Percentiles rank a stretch among this genome's conserved stretches.
phyloP scores from a whole-genome alignment of 768 basidiomycete species.

The Mycena alexandri region DNA sequence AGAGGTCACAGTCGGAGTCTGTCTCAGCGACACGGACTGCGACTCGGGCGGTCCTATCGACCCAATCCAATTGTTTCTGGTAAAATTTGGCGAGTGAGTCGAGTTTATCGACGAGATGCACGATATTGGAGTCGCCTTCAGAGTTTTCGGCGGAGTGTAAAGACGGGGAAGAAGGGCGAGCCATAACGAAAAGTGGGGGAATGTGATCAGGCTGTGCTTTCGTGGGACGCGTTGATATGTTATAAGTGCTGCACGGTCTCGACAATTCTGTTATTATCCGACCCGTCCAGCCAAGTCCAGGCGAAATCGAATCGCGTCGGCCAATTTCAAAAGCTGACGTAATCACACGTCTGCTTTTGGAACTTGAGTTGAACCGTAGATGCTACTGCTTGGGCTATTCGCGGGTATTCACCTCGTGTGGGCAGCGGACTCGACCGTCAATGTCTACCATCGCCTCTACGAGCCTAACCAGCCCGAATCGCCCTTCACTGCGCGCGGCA shows the following conservation, averaged over 20 bases:
- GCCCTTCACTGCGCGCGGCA: slow-evolving; percentile 59
- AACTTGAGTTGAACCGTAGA: neutral
- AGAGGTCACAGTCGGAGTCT: slow-evolving; percentile 32
- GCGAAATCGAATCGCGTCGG: slow-evolving; percentile 5
- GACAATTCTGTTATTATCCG: slow-evolving; percentile 9
- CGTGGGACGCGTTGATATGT: slow-evolving; percentile 11
- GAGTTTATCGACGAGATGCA: slow-evolving; percentile 32
- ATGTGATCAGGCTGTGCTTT: neutral
- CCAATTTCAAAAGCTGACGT: neutral
- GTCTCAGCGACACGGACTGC: slow-evolving; percentile 15
- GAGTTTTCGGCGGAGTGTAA: neutral
- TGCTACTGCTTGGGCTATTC: slow-evolving; percentile 5
- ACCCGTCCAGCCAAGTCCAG: slow-evolving; percentile 31
- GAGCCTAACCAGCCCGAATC: slow-evolving; percentile 57
- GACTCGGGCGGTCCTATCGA: slow-evolving; percentile 20
- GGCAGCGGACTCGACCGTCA: slow-evolving; percentile 27
- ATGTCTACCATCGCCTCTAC: slow-evolving; percentile 65
- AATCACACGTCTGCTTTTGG: neutral
- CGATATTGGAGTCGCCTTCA: neutral
- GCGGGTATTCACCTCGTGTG: slow-evolving; percentile 14
- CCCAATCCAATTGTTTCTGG: slow-evolving; percentile 34
- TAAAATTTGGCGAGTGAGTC: slow-evolving; percentile 32
- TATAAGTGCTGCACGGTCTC: slow-evolving; percentile 22
- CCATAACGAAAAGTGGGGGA: slow-evolving; percentile 5
- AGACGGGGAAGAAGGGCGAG: neutral